Base-by-base conservation (phyloP, 208 protist genomes). In the Trypanosoma rangeli region DNA sequence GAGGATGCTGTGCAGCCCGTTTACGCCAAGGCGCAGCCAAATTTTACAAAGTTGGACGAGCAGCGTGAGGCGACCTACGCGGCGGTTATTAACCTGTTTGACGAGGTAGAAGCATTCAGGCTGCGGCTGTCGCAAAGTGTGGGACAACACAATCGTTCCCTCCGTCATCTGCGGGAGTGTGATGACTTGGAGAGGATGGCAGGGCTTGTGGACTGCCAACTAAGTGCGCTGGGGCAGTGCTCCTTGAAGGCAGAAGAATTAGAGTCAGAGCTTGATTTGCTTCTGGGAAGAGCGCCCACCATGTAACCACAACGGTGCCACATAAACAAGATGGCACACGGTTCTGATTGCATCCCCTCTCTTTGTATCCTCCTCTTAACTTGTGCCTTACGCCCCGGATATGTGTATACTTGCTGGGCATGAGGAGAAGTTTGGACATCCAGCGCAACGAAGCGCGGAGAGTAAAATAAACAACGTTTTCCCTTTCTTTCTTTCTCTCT, bases 1-100 rank as follows among this genome's bases (percentile, higher is more conserved):
- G 85, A 94, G 64, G 86, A 89, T 56, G 77, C 79, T 13, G 81
- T 94, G 26, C 67, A 88, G 57, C 84, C 89, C 5, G 31, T 84
- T 52, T 93, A 88, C 56, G 73, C 60, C 26, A 68, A 73, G 54
- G 65, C 31, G 42, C 69, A 76, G 20, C 66, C 62, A 31, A 73
- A 24, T 24, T 74, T 79, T 26, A 61, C 56, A 16, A 68, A 63
- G 26, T 67, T 68, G 0, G 85, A 90, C 65, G 76, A 78, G 35
- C 68, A 65, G 37, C 79, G 88, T 44, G 77, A 73, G 28, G 64
- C 53, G 8, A 80, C 79, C 5, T 92, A 92, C 60, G 75, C 79
- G 20, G 71, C 64, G 42, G 85, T 84, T 9, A 82, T 94, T 63
- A 68, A 76, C 18, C 80, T 94, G 13, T 80, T 89, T 63, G 84